Percentiles rank a stretch among this genome's conserved stretches.
These are phyloP conservation scores for Orbilia ellipsospora DNA, from an alignment of 2,329 filamentous ascomycete species.

Conservation along the genomic window DNA sequence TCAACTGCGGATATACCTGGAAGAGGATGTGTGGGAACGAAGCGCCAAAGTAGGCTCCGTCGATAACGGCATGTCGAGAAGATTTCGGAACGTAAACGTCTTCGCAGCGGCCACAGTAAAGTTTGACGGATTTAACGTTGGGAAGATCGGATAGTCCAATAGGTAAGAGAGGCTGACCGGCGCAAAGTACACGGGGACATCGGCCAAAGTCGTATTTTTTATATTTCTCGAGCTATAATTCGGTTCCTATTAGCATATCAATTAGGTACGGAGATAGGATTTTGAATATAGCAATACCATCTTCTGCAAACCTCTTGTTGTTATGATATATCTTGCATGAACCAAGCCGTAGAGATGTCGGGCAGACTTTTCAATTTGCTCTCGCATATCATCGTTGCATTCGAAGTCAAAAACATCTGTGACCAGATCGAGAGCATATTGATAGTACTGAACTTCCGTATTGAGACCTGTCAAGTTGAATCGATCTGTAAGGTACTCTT, in stretches of 20 bases:
- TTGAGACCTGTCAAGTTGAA: slow-evolving; percentile 98
- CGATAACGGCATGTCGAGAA: slow-evolving; percentile 90
- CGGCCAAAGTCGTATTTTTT: slow-evolving; percentile 98
- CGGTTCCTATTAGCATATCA: slow-evolving; percentile 6
- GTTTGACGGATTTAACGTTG: slow-evolving; percentile 89
- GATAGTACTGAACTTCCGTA: slow-evolving; percentile 97
- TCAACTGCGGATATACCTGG: slow-evolving; percentile 92
- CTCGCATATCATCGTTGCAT: slow-evolving; percentile 97
- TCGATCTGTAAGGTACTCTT: slow-evolving; percentile 96
- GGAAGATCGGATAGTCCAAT: slow-evolving; percentile 93
- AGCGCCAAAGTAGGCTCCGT: slow-evolving; percentile 97
- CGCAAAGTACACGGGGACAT: slow-evolving; percentile 94
- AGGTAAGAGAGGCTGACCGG: slow-evolving; percentile 89
- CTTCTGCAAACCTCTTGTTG: slow-evolving; percentile 89
- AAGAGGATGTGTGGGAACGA: slow-evolving; percentile 99
- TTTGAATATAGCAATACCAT: slow-evolving; percentile 74
- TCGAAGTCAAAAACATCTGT: slow-evolving; percentile 99
- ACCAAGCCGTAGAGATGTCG: slow-evolving; percentile 95
- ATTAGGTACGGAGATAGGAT: slow-evolving; percentile 9
- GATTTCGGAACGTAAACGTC: slow-evolving; percentile 99
- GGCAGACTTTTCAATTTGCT: slow-evolving; percentile 97
- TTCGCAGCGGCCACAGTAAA: slow-evolving; percentile 97
- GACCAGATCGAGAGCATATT: slow-evolving; percentile 96
- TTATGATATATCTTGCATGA: slow-evolving; percentile 96
- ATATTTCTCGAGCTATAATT: slow-evolving; percentile 88